Evolutionary conservation across 768 basidiomycete genomes (phyloP).

Genomic region (Goffeauzyma gilvescens): DNA sequence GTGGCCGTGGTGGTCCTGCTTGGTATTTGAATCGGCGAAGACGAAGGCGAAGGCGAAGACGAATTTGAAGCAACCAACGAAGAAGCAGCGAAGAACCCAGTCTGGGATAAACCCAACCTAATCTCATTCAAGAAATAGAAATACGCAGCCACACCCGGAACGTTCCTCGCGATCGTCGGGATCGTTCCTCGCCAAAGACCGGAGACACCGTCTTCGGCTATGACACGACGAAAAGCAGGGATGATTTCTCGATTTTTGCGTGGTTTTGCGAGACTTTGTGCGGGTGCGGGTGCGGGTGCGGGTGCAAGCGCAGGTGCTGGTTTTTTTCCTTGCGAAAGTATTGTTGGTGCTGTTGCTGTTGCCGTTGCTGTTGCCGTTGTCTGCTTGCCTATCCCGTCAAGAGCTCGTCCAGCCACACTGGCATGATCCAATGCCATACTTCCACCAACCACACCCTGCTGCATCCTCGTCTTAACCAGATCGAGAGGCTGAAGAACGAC

Average conservation of each 20-base stretch:
- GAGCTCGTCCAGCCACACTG: neutral
- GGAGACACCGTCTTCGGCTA: conserved; percentile 43
- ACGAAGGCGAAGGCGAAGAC: neutral
- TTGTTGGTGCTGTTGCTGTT: neutral
- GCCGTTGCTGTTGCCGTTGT: neutral
- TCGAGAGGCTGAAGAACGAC: conserved; percentile 40
- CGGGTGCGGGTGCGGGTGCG: no score
- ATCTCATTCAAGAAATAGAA: conserved; percentile 70
- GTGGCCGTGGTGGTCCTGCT: neutral
- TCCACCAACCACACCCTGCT: conserved; percentile 44
- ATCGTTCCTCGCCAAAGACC: conserved; percentile 80
- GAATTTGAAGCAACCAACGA: neutral
- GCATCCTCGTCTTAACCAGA: conserved; percentile 75
- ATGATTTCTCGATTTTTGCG: conserved; percentile 14
- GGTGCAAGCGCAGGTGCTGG: no score
- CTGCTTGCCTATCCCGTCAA: no score
- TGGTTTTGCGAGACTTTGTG: no score
- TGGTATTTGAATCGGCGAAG: neutral
- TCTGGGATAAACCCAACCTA: conserved; percentile 53
- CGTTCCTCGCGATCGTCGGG: conserved; percentile 67
- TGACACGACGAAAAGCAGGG: conserved; percentile 35
- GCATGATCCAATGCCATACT: neutral
- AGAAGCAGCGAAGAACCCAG: conserved; percentile 45
- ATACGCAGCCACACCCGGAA: conserved; percentile 83
- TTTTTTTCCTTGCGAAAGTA: no score